Percentiles rank a stretch among this genome's conserved stretches.
Evolutionary conservation across 176 grass and related monocot genomes (phyloP).

Genomic region (Otatea glauca): DNA sequence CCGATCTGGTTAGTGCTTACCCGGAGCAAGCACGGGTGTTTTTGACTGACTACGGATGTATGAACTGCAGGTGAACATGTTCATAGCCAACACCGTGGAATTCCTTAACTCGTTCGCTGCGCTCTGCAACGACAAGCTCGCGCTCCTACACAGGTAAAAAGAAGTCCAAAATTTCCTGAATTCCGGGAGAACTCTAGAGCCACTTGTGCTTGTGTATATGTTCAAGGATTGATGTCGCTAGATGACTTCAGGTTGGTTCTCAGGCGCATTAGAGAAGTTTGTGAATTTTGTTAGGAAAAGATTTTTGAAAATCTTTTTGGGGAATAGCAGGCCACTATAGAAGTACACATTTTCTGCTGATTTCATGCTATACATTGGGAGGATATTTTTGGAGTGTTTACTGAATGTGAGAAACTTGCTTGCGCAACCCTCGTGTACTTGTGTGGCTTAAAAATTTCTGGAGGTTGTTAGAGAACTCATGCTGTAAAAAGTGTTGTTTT

Average conservation of each 20-base stretch:
- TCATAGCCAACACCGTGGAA: constrained; percentile 60
- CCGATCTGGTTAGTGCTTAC: not conserved
- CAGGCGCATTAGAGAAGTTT: not conserved
- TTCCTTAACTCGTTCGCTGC: constrained; percentile 72
- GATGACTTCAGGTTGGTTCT: not conserved
- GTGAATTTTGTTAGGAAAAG: not conserved
- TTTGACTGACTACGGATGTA: not conserved
- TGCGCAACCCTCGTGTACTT: not conserved
- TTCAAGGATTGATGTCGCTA: not conserved
- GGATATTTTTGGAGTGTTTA: not conserved
- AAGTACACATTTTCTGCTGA: not conserved
- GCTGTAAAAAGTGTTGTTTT: not conserved
- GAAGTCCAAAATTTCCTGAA: not conserved
- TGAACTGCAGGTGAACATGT: constrained; percentile 66
- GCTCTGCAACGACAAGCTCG: constrained; percentile 62
- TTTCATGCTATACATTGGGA: not conserved
- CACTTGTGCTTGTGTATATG: not conserved
- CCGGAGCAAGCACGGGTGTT: not conserved
- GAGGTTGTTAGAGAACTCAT: not conserved
- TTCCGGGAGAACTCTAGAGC: not conserved
- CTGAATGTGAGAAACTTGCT: not conserved
- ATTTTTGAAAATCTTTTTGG: not conserved
- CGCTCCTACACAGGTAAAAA: constrained; percentile 61
- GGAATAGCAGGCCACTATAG: not conserved
- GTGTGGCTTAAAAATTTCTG: not conserved